phyloP scores from a whole-genome alignment of 148 eudicot species.

The Fallopia convolvulus region DNA sequence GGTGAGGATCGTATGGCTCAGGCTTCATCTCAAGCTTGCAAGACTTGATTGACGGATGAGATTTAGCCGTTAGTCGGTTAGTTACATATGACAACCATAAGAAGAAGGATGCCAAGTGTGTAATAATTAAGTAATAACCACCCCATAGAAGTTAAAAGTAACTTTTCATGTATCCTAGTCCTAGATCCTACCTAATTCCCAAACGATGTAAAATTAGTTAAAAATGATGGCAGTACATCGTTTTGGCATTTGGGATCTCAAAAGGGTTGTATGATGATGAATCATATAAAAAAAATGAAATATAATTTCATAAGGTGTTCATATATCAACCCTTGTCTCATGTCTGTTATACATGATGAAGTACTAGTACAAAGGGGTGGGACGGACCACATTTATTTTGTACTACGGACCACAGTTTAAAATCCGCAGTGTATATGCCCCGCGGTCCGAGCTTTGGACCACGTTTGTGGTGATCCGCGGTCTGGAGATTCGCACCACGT shows the following conservation, averaged over 20 bases:
- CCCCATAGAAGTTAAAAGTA: neutral
- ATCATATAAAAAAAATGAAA: neutral
- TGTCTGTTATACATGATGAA: too few relatives aligned
- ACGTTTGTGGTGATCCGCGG: too few relatives aligned
- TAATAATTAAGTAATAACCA: neutral
- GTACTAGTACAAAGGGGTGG: too few relatives aligned
- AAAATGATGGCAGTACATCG: neutral
- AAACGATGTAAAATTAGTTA: neutral
- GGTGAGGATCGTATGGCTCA: conserved; percentile 12
- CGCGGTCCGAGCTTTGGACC: too few relatives aligned
- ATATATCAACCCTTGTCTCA: neutral
- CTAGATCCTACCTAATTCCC: neutral
- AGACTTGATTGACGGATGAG: neutral
- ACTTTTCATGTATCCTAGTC: neutral
- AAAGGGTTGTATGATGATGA: neutral
- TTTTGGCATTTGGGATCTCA: neutral
- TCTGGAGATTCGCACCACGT: too few relatives aligned
- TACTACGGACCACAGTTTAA: too few relatives aligned
- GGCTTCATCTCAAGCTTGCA: conserved; percentile 17
- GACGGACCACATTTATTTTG: too few relatives aligned
- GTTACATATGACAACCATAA: too few relatives aligned
- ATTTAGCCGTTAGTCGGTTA: neutral
- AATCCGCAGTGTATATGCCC: too few relatives aligned
- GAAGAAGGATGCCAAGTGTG: neutral
- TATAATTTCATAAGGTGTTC: neutral